phyloP scores from a whole-genome alignment of 129 eudicot species.

The Lonicera japonica region DNA sequence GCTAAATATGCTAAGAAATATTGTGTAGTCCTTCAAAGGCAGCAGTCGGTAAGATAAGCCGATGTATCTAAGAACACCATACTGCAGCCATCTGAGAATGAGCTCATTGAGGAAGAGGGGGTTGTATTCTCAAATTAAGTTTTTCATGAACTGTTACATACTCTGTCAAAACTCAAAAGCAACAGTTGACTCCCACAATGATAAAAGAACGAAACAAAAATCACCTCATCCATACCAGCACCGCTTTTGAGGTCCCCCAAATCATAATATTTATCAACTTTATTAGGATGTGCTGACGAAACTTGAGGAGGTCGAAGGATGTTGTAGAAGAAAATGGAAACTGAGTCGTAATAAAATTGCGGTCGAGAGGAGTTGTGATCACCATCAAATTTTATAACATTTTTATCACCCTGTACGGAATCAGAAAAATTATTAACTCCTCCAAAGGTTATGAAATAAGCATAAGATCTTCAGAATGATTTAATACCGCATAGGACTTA shows the following conservation, averaged over 20 bases:
- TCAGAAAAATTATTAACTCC: conserved; percentile 15
- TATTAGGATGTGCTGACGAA: conserved; percentile 44
- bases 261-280: conserved; percentile 56
- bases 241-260: conserved; percentile 62
- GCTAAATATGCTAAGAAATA: background rate
- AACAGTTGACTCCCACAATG: background rate
- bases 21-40: background rate
- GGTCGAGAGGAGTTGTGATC: conserved; percentile 96
- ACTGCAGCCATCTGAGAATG: background rate
- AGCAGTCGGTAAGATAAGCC: background rate
- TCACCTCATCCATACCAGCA: conserved; percentile 74
- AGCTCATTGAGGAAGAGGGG: background rate
- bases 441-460: conserved; percentile 12
- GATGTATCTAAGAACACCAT: background rate
- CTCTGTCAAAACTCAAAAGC: background rate
- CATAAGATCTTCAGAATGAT: conserved; percentile 8
- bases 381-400: conserved; percentile 82
- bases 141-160: background rate
- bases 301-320: conserved; percentile 76
- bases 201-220: conserved; percentile 18
- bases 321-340: conserved; percentile 80
- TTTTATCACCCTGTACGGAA: conserved; percentile 77
- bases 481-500: conserved; percentile 60
- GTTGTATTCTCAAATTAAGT: too few species aligned
- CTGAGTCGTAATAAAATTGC: conserved; percentile 82